phyloP scores from a whole-genome alignment of 75 land plant genomes.

The Gnetum montanum region DNA sequence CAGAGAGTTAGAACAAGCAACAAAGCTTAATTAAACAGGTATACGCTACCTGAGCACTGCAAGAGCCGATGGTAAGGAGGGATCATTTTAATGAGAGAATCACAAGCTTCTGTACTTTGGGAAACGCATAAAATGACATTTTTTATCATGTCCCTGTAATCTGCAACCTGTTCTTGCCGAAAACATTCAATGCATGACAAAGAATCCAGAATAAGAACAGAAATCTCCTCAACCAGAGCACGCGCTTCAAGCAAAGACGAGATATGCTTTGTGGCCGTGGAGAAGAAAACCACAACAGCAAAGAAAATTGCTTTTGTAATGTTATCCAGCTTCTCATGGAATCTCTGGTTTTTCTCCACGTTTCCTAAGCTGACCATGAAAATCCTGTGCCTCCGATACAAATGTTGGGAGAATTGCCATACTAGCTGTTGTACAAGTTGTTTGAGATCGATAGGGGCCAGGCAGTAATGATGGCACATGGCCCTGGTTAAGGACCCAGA shows the following conservation, averaged over 20 bases:
- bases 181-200: constrained; percentile 81
- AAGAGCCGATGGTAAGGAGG: constrained; percentile 54
- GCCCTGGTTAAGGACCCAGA: constrained; percentile 53
- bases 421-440: constrained; percentile 33
- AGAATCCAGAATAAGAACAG: constrained; percentile 45
- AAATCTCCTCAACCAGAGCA: constrained; percentile 18
- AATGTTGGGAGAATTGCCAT: constrained; percentile 44
- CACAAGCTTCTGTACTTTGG: constrained; percentile 33
- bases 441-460: constrained; percentile 34
- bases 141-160: constrained; percentile 59
- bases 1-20: background rate
- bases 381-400: constrained; percentile 40
- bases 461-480: constrained; percentile 65
- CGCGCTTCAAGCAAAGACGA: constrained; percentile 10
- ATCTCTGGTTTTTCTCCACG: background rate
- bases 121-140: constrained; percentile 37
- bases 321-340: constrained; percentile 38
- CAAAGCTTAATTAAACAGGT: background rate
- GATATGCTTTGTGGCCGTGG: constrained; percentile 41
- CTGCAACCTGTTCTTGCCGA: constrained; percentile 58
- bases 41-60: constrained; percentile 32
- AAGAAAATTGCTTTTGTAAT: constrained; percentile 72
- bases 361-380: constrained; percentile 18
- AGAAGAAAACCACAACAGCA: constrained; percentile 72
- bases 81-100: constrained; percentile 36